Evolutionary conservation across 2,329 filamentous ascomycete genomes (phyloP).

Genomic region (Beauveria bassiana): DNA sequence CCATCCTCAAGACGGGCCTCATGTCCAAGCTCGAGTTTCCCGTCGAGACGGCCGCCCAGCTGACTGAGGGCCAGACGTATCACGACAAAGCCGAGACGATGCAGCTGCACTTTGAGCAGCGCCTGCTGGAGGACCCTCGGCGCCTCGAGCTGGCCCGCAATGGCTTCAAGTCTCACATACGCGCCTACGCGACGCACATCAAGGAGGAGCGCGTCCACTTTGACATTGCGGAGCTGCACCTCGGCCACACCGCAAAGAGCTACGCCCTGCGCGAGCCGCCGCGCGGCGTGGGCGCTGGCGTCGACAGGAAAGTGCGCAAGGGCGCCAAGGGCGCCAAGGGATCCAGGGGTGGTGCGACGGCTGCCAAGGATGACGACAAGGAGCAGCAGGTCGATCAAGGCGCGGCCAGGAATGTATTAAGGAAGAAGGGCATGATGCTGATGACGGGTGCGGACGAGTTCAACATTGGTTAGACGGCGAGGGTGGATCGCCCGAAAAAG

Average conservation of each 20-base stretch:
- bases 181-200: constrained; percentile 91
- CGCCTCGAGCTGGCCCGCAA: constrained; percentile 74
- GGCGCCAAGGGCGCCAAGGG: background rate
- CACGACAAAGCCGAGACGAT: constrained; percentile 48
- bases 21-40: constrained; percentile 54
- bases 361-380: constrained; percentile 30
- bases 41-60: constrained; percentile 55
- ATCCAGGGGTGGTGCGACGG: constrained; percentile 17
- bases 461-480: constrained; percentile 50
- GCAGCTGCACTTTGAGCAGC: constrained; percentile 53
- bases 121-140: constrained; percentile 51
- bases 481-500: background rate
- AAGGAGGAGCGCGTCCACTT: constrained; percentile 79
- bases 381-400: constrained; percentile 26
- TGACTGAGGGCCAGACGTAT: constrained; percentile 34
- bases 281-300: constrained; percentile 62
- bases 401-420: constrained; percentile 37
- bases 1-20: constrained; percentile 58
- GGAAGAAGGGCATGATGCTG: constrained; percentile 57
- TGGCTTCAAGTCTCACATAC: constrained; percentile 84
- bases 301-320: constrained; percentile 35
- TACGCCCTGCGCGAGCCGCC: constrained; percentile 87
- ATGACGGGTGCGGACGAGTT: constrained; percentile 59
- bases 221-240: constrained; percentile 82
- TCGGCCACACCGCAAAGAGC: constrained; percentile 89